Conservation (phyloP, 2,329 filamentous ascomycete genomes). For the Hymenoscyphus repandus region DNA sequence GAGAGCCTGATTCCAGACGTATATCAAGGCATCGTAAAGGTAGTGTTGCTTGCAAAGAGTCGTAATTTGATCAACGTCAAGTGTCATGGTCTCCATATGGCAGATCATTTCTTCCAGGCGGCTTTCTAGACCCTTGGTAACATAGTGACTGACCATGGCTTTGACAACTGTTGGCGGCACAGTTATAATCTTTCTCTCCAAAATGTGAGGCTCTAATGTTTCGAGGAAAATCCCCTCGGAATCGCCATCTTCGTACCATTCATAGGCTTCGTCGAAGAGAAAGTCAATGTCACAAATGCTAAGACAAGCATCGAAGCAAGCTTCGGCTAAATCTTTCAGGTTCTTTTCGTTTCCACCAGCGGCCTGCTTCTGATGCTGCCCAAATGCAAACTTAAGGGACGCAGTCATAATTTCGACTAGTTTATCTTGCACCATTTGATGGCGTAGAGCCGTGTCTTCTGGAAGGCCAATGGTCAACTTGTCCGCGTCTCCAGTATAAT, state of each 20-base stretch:
- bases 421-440: slow-evolving; percentile 80
- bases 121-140: slow-evolving; percentile 66
- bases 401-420: slow-evolving; percentile 90
- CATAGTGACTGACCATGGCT: slow-evolving; percentile 76
- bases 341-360: slow-evolving; percentile 41
- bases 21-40: slow-evolving; percentile 91
- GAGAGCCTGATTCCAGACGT: slow-evolving; percentile 92
- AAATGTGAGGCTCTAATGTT: slow-evolving; percentile 79
- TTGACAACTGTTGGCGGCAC: slow-evolving; percentile 84
- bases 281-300: slow-evolving; percentile 75
- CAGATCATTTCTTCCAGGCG: slow-evolving; percentile 92
- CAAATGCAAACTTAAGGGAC: slow-evolving; percentile 84
- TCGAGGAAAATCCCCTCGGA: slow-evolving; percentile 76
- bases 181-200: slow-evolving; percentile 67
- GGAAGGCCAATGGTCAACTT: slow-evolving; percentile 91
- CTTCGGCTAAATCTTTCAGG: slow-evolving; percentile 72
- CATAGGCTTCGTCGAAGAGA: slow-evolving; percentile 85
- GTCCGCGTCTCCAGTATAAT: slow-evolving; percentile 87
- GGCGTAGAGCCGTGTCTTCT: slow-evolving; percentile 70
- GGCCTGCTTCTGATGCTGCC: slow-evolving; percentile 49
- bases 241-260: slow-evolving; percentile 77
- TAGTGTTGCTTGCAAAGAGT: slow-evolving; percentile 84
- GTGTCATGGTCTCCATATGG: slow-evolving; percentile 80
- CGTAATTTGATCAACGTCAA: slow-evolving; percentile 93
- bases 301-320: slow-evolving; percentile 78